These are phyloP conservation scores for Haematococcus lacustris DNA, from an alignment of 139 green algal species.

Conservation along the genomic window DNA sequence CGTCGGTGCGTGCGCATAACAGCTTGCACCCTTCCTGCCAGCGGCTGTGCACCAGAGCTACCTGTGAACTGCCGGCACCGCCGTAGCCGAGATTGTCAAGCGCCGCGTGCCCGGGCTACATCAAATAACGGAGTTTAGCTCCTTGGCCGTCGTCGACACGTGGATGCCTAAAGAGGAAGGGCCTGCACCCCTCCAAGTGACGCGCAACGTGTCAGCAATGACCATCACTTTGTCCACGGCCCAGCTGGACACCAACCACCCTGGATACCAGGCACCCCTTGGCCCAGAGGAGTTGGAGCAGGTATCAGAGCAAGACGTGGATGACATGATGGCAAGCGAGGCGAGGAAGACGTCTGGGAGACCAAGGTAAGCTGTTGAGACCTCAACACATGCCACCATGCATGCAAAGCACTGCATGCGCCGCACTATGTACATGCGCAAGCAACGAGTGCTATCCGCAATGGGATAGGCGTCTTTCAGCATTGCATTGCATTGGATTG, in stretches of 20 bases:
- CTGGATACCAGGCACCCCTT: conserved; percentile 78
- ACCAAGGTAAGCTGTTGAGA: no score
- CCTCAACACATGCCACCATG: no score
- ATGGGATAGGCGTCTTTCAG: no score
- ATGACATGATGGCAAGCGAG: no score
- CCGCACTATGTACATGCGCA: no score
- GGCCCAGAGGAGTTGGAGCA: no score
- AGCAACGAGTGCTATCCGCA: no score
- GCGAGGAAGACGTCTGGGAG: no score
- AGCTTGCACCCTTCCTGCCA: background rate
- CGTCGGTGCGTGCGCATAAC: conserved; percentile 37
- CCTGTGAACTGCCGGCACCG: background rate
- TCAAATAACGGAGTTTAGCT: conserved; percentile 63
- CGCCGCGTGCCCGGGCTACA: conserved; percentile 72
- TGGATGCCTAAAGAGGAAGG: conserved; percentile 75
- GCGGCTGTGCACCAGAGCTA: no score
- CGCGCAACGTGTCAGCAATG: conserved; percentile 74
- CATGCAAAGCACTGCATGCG: no score
- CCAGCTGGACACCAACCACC: conserved; percentile 39
- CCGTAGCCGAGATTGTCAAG: conserved; percentile 84
- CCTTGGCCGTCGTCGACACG: conserved; percentile 1
- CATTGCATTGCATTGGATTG: no score
- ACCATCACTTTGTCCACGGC: conserved; percentile 69
- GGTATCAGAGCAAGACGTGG: no score
- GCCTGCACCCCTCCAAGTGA: conserved; percentile 54